Base-by-base conservation (phyloP, 345 rosid genomes). In the Luvunga scandens region DNA sequence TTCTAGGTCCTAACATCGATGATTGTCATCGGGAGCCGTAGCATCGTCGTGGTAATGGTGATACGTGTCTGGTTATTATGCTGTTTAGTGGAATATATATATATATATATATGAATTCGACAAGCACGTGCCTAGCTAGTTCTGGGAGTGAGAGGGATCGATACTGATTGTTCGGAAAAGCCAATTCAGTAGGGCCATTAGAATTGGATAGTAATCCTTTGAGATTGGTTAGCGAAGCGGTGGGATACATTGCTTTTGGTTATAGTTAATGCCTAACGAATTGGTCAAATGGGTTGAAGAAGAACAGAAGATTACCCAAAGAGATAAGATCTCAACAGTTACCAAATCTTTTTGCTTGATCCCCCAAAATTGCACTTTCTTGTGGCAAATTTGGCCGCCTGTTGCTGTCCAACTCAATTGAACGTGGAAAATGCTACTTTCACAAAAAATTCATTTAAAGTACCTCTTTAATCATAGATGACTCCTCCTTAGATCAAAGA, bases 351-450 rank as follows among this genome's bases (percentile, higher is more conserved):
- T 79, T 79, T 77, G 66, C 79, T 83, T 77, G 73, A 60, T 38
- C 81, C 56, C 63, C 80, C 79, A 70, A 70, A 80, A 77, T 66
- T 83, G 79, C 39, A 14, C 33, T 48, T 56, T 36, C 59, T 77
- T 53, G 78, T 72, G 53, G 39, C 67, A 70, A 9, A 60, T 18
- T 55, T 25, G 27, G 36, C 16, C 79, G n/a, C 48, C 31, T 63
- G 57, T 34, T 10, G 73, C 74, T 38, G 68, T 67, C 80, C 50
- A 66, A 33, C 18, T 79, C 73, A 59, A 21, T 56, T 45, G 48
- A 13, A 2, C 48, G 12, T 42, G 48, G 48, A 42, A 42, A 10
- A 42, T 42, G 48, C 14, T 2, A 42, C 48, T 42, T 42, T 2
- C 48, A 42, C 48, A 42, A 42, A 42, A 10, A 42, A 42, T 10